These are phyloP conservation scores for Talaromyces liani DNA, from an alignment of 495 filamentous ascomycete species.

Conservation along the genomic window DNA sequence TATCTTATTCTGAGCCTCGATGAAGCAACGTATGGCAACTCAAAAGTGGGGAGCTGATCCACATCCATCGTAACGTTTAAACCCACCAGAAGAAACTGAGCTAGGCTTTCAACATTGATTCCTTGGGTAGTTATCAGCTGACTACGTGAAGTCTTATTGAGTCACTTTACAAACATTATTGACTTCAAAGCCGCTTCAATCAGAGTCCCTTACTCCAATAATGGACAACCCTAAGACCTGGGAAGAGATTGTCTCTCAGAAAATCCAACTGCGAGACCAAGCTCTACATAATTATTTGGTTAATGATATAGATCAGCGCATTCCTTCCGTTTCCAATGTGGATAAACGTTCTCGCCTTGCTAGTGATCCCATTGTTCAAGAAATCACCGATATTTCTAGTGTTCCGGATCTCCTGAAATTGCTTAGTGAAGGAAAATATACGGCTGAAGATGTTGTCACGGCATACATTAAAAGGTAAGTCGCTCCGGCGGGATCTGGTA, in stretches of 20 bases:
- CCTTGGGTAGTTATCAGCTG: neutral
- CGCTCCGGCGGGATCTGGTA: neutral
- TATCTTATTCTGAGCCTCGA: neutral
- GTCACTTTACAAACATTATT: neutral
- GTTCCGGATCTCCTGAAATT: conserved; percentile 23
- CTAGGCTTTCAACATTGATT: neutral
- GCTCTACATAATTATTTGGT: conserved; percentile 23
- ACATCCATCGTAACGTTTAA: neutral
- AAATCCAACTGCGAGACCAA: conserved; percentile 22
- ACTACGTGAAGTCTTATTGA: neutral
- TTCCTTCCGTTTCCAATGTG: conserved; percentile 17
- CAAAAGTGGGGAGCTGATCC: neutral
- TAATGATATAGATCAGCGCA: conserved; percentile 19
- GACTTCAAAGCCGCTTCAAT: neutral
- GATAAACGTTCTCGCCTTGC: conserved; percentile 18
- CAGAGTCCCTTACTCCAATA: neutral
- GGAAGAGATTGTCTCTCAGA: conserved; percentile 25
- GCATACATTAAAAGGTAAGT: conserved; percentile 45
- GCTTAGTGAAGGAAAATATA: conserved; percentile 31
- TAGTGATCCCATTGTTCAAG: conserved; percentile 17
- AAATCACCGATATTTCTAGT: conserved; percentile 35
- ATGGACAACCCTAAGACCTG: conserved; percentile 21
- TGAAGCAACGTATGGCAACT: neutral
- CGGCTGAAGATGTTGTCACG: conserved; percentile 30
- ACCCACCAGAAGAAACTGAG: neutral